Base-by-base conservation (phyloP, 495 filamentous ascomycete species). In the Pyrenula aspistea region DNA sequence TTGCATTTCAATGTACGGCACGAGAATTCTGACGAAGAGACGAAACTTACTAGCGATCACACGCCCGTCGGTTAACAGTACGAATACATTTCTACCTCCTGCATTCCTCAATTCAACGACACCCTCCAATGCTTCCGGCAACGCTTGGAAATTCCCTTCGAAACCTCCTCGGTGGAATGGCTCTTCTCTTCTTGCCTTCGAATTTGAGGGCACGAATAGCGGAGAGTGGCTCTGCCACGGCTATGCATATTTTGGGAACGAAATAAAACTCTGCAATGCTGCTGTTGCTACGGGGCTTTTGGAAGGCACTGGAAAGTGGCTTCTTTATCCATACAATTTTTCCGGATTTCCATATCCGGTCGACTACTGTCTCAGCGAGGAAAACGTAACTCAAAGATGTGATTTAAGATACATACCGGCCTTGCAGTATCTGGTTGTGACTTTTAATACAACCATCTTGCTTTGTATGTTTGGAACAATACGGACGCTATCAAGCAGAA, bases 301-400 rank as follows among this genome's bases (percentile, higher is more conserved):
- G 42, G 11, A 19, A n/a, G n/a, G n/a, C 11, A 48, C 11, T 11
- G 11, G 42, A 11, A 11, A 19, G 42, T 11, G 42, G 11, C 19
- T 11, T 48, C 42, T 19, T 48, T 48, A 19, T 48, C 19, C 42
- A 11, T 48, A 11, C 11, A 48, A 48, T 11, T 48, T 48, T 11
- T 48, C 42, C 42, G 19, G 19, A 48, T n/a, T n/a, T n/a, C n/a
- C n/a, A 19, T 48, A 19, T 11, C 11, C 11, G 11, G 63, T 71
- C 11, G 53, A 67, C 0, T 70, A 75, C 54, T 80, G 77, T 60
- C 64, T 76, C n/a, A 67, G 66, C 47, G 49, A 70, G 53, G n/a
- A n/a, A n/a, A 49, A 25, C 2, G 55, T 64, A 0, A 25, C 36
- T 2, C 63, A 71, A 54, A 65, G 71, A 49, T 80, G 74, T 56